Evolutionary conservation across 257 asterid species (phyloP).

Genomic region (Penstemon barbatus): DNA sequence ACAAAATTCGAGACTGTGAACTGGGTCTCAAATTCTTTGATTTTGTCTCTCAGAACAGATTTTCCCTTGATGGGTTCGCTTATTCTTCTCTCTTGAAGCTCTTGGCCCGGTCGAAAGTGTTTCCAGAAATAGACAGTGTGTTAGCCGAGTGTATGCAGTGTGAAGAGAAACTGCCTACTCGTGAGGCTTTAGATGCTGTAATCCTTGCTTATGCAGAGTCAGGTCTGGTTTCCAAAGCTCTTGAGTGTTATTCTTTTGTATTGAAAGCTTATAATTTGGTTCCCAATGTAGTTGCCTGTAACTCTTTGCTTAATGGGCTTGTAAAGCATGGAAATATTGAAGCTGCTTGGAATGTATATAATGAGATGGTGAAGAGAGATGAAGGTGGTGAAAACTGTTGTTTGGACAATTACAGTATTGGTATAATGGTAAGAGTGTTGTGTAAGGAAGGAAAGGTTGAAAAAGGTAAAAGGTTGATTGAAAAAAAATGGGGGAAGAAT

Average conservation of each 20-base stretch:
- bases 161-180: slow-evolving; percentile 68
- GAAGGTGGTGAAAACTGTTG: slow-evolving; percentile 31
- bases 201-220: slow-evolving; percentile 59
- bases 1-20: slow-evolving; percentile 66
- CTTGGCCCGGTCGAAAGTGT: slow-evolving; percentile 59
- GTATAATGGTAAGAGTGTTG: slow-evolving; percentile 75
- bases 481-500: slow-evolving; percentile 77
- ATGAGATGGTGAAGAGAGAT: slow-evolving; percentile 59
- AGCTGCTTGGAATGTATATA: slow-evolving; percentile 55
- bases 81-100: slow-evolving; percentile 87
- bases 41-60: slow-evolving; percentile 50
- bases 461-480: slow-evolving; percentile 67
- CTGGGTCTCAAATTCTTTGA: slow-evolving; percentile 74
- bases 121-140: slow-evolving; percentile 53
- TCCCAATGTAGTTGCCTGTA: slow-evolving; percentile 65
- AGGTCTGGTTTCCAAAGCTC: slow-evolving; percentile 59
- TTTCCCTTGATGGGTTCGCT: slow-evolving; percentile 62
- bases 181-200: slow-evolving; percentile 58
- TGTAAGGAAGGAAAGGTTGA: slow-evolving; percentile 75
- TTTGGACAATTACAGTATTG: slow-evolving; percentile 74
- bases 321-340: slow-evolving; percentile 51
- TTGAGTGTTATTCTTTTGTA: slow-evolving; percentile 54
- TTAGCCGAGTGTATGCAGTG: slow-evolving; percentile 51
- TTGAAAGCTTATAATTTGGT: slow-evolving; percentile 37
- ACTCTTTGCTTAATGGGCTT: slow-evolving; percentile 79